Evolutionary conservation across 129 eudicot species (phyloP).

Genomic region (Sambucus nigra): DNA sequence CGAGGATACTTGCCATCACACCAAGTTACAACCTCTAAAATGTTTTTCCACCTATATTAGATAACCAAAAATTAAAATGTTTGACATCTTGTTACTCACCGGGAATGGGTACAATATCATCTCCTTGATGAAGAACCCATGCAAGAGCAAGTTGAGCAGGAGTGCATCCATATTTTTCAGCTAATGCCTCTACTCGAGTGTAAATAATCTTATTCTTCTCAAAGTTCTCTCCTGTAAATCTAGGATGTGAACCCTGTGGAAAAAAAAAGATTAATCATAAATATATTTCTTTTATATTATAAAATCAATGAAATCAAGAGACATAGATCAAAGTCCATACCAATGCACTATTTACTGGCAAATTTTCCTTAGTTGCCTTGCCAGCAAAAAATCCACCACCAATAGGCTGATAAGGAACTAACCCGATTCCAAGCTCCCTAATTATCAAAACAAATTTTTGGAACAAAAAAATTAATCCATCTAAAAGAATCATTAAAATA

Average conservation of each 20-base stretch:
- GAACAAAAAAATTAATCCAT: background rate
- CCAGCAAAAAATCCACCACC: slow-evolving; percentile 27
- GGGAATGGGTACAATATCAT: slow-evolving; percentile 26
- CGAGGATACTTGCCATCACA: too few relatives aligned
- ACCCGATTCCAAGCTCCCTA: slow-evolving; percentile 9
- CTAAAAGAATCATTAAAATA: too few relatives aligned
- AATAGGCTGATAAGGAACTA: too few relatives aligned
- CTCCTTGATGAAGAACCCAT: slow-evolving; percentile 34
- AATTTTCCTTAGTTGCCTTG: slow-evolving; percentile 26
- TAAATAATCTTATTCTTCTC: slow-evolving; percentile 25
- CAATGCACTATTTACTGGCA: slow-evolving; percentile 22
- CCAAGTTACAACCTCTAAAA: too few relatives aligned
- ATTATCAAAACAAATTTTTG: background rate
- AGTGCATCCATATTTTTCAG: slow-evolving; percentile 29
- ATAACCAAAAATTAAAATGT: too few relatives aligned
- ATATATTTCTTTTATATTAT: background rate
- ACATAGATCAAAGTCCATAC: slow-evolving; percentile 8
- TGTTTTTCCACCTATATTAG: too few relatives aligned
- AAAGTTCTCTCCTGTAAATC: too few relatives aligned
- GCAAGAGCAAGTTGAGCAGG: slow-evolving; percentile 36
- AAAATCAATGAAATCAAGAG: too few relatives aligned
- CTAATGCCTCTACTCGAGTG: slow-evolving; percentile 12
- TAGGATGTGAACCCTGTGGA: slow-evolving; percentile 16
- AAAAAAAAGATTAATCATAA: background rate
- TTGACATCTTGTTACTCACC: slow-evolving; percentile 8